Base-by-base conservation (phyloP, 1,139 yeast species). In the Candida dubliniensis region DNA sequence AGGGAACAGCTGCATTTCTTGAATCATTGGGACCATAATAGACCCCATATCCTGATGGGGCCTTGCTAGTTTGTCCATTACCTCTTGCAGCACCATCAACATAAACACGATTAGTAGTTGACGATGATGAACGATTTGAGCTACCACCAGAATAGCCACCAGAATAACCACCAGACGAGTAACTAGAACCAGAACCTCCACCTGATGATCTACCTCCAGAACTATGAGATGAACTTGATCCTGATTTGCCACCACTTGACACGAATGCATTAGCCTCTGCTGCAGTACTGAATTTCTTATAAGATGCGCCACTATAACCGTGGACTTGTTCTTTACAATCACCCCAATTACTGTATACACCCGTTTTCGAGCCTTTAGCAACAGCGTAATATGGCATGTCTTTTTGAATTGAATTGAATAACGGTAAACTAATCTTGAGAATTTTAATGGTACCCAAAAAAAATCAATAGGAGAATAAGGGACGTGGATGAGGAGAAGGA, bases 31-130 rank as follows among this genome's bases (percentile, higher is more conserved):
- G 63, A 0, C 89, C 91, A 59, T 77, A 88, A 58, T 68, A 87
- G 0, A 85, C 87, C 13, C 96, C 96, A 56, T 76, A 81, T 0
- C 96, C 96, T 2, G 68, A 48, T 6, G 50, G 43, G 0, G 89
- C 87, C 9, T 59, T 48, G 1, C 73, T 67, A 8, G 60, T 57
- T 24, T 58, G 60, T 2, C 87, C 87, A 51, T 82, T 82, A 7
- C 76, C 73, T 33, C 77, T 60, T 0, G 82, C 71, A 1, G 93
- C 85, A 0, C 96, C 96, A 60, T 87, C 96, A 13, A 87, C 82
- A 55, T 77, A 87, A 2, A 86, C 36, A 12, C 33, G 30, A 14
- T 37, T 29, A 11, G 34, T 26, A 13, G 31, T 34, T 27, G 23
- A 9, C 11, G 34, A 8, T 4, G 35, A 8, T 14, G 39, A 30